Evolutionary conservation across 1,139 yeast genomes (phyloP).

Genomic region (Debaryomycetaceae sp.): DNA sequence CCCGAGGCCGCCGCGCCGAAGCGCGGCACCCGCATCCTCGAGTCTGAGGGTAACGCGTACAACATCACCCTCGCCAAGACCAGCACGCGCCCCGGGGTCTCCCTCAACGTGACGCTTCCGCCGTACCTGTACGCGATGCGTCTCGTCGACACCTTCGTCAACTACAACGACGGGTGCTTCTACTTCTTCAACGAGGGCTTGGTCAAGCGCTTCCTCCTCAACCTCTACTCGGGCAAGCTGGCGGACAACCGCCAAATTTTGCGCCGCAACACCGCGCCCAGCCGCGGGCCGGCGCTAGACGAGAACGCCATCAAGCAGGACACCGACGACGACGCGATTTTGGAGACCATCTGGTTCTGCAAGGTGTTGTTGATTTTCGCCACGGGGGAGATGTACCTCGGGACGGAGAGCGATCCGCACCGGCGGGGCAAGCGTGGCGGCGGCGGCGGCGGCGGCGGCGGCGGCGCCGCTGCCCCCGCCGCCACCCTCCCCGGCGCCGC

Average conservation of each 20-base stretch:
- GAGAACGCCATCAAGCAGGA: constrained; percentile 43
- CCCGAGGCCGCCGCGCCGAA: constrained; percentile 10
- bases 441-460: not conserved
- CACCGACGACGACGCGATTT: constrained; percentile 51
- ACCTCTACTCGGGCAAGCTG: constrained; percentile 50
- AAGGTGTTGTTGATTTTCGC: constrained; percentile 73
- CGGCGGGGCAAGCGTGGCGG: constrained; percentile 22
- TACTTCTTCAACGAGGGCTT: constrained; percentile 82
- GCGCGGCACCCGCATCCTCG: constrained; percentile 47
- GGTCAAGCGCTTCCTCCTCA: constrained; percentile 60
- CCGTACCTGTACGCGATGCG: constrained; percentile 73
- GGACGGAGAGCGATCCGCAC: constrained; percentile 54
- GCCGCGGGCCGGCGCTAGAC: constrained; percentile 31
- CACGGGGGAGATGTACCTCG: constrained; percentile 80
- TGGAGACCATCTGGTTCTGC: constrained; percentile 80
- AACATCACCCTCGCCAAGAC: constrained; percentile 65
- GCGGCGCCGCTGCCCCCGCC: not conserved
- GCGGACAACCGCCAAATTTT: constrained; percentile 37
- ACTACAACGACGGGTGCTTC: constrained; percentile 80
- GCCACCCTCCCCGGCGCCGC: constrained; percentile 68
- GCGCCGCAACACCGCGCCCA: constrained; percentile 32
- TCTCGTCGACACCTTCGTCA: constrained; percentile 69
- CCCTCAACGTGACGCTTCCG: constrained; percentile 68
- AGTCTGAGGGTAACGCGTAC: constrained; percentile 73
- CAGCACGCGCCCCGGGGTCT: constrained; percentile 61